Base-by-base conservation (phyloP, 257 asterid genomes). In the Parsonsia alboflavescens region DNA sequence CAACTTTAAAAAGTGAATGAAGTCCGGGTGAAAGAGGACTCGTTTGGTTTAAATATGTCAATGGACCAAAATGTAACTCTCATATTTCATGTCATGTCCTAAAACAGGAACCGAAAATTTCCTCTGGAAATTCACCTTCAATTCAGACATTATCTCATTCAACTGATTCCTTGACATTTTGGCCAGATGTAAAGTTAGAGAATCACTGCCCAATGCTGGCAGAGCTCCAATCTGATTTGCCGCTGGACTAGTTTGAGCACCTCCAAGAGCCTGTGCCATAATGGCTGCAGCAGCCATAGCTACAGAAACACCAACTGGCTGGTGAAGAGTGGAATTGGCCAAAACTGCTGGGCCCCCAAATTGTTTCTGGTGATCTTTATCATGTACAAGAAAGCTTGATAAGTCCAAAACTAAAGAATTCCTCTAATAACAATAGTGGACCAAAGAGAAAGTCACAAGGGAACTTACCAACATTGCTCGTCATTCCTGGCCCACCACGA, bases 211-310 rank as follows among this genome's bases (percentile, higher is more conserved):
- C 77, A 84, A 70, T 66, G 82, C 54, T 72, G 85, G 74, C 71
- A 74, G 88, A 74, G 75, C 81, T 52, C 88, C 93, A 62, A 61
- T 74, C 76, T 85, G 91, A 86, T 74, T 83, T 46, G 82, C 49
- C 5, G 78, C 73, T 77, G 71, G 82, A 65, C 88, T 85, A 57
- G 73, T 83, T 85, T 91, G 96, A 79, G 89, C 80, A 74, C 91
- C 85, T 74, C 96, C 97, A 80, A 94, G 96, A 79, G 89, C 88
- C 82, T 91, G 93, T 39, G 96, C 92, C 96, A 94, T 92, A 81
- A 89, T 87, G 39, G 89, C 75, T 78, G 97, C 97, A 82, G 97
- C 97, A 81, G 92, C 83, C 83, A 82, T 74, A 54, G 97, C 95
- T 75, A 83, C 92, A 22, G 97, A 84, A 73, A 88, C 88, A 49